Base-by-base conservation (phyloP, 768 basidiomycete species). In the Lactifluus pinguis region DNA sequence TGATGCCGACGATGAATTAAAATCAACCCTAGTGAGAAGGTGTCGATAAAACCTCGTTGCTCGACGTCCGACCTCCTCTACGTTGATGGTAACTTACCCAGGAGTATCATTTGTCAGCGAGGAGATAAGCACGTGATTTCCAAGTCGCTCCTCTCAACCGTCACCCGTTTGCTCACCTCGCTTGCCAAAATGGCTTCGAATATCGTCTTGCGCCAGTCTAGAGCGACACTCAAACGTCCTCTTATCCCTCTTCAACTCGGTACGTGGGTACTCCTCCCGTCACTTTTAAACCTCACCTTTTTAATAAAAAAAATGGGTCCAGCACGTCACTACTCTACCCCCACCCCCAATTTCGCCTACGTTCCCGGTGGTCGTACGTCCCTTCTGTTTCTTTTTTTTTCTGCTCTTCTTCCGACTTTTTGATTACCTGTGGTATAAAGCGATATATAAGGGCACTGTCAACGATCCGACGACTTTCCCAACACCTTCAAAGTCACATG, bases 391-490 rank as follows among this genome's bases (percentile, higher is more conserved):
- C 15, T 19, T 11, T 29, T 25, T 29, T 39, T 41, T 11, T 29
- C 25, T 29, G 1, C 38, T 25, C 25, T 2, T 30, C 7, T n/a
- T 3, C 15, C 9, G 32, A 34, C 32, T 34, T 34, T 34, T 34
- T 34, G 1, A 6, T 34, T 9, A 5, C 32, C 32, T 9, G 6
- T 34, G 19, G n/a, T 44, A 15, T 59, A 32, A 64, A 92, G 93
- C 94, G 61, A 82, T 97, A 69, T 83, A 87, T 76, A 83, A 83
- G 71, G 97, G 95, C 53, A 89, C 92, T 34, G 94, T 93, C 62
- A 98, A 99, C 75, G 97, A 99, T 72, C 89, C 95, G 2, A 93
- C 90, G 2, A 76, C 84, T 9, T 98, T 95, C 77, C 95, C 95
- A 21, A 72, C 85, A 5, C 83, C 93, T 5, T 87, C 83, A 61